Conservation (phyloP, 2,329 filamentous ascomycete genomes). For the Colletotrichum caudatum region DNA sequence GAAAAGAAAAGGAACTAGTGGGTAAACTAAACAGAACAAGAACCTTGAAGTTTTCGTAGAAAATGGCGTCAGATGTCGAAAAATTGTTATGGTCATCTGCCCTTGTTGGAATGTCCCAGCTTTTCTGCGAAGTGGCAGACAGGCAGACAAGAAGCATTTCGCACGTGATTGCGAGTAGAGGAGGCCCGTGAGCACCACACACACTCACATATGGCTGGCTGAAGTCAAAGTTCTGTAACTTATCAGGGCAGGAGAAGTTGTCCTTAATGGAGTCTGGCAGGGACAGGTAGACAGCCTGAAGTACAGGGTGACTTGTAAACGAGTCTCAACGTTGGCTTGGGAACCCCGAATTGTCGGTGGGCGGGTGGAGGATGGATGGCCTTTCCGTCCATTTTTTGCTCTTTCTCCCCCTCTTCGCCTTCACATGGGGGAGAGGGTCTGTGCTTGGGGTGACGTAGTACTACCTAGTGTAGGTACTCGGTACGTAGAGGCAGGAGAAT, state of each 20-base stretch:
- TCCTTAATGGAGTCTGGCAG: not conserved
- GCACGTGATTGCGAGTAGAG: constrained; percentile 26
- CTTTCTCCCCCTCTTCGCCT: constrained; percentile 3
- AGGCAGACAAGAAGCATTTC: not conserved
- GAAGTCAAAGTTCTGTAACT: not conserved
- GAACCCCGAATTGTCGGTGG: constrained; percentile 3
- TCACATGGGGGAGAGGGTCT: constrained; percentile 39
- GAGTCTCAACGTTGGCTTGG: constrained; percentile 19
- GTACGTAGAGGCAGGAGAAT: not conserved
- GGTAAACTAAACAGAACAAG: not conserved
- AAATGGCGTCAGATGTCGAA: not conserved
- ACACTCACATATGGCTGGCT: no score
- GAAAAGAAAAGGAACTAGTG: no score
- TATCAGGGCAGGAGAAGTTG: no score
- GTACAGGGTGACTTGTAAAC: not conserved
- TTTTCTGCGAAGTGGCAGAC: constrained; percentile 12
- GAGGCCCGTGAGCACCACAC: no score
- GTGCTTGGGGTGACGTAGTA: constrained; percentile 30
- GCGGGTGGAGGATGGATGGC: not conserved
- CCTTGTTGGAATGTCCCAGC: constrained; percentile 1
- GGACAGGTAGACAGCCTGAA: not conserved
- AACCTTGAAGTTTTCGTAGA: constrained; percentile 22
- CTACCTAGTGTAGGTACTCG: no score
- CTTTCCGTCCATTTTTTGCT: constrained; percentile 7
- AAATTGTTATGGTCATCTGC: constrained; percentile 37